These are phyloP conservation scores for Clarkia xantiana DNA, from an alignment of 345 rosid species.

Conservation along the genomic window DNA sequence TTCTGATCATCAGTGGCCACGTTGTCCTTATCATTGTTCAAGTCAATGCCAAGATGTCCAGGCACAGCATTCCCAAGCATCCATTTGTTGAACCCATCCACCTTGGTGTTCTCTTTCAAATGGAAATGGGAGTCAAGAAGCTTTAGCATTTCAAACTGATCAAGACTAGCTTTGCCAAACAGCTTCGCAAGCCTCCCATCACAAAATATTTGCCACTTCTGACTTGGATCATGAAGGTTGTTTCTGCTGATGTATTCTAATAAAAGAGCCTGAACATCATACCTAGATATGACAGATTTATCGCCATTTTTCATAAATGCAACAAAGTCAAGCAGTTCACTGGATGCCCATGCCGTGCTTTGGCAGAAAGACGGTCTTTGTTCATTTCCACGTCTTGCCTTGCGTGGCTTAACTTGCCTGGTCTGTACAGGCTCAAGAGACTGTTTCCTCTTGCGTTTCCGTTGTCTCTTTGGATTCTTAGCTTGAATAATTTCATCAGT, in stretches of 20 bases:
- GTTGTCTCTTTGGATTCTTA: slow-evolving; percentile 58
- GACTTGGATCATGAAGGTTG: slow-evolving; percentile 49
- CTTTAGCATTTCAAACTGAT: slow-evolving; percentile 80
- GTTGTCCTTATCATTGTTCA: slow-evolving; percentile 17
- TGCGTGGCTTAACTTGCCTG: neutral
- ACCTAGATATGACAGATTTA: slow-evolving; percentile 34
- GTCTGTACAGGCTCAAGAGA: neutral
- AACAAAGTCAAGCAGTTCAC: slow-evolving; percentile 75
- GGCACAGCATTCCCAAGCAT: slow-evolving; percentile 15
- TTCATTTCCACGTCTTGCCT: neutral
- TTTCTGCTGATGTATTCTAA: slow-evolving; percentile 47
- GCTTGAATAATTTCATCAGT: slow-evolving; percentile 53
- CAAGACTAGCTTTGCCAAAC: slow-evolving; percentile 57
- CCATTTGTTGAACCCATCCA: slow-evolving; percentile 20
- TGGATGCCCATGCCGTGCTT: slow-evolving; percentile 53
- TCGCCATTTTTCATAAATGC: slow-evolving; percentile 66
- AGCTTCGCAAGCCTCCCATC: slow-evolving; percentile 34
- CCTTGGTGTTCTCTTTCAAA: slow-evolving; percentile 24
- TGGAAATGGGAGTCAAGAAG: slow-evolving; percentile 73
- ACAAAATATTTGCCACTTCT: slow-evolving; percentile 7
- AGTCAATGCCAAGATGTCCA: slow-evolving; percentile 20
- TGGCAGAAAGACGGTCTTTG: neutral
- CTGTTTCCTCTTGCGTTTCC: neutral
- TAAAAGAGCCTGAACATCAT: slow-evolving; percentile 61
- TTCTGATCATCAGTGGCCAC: slow-evolving; percentile 27